Base-by-base conservation (phyloP, 2,329 filamentous ascomycete genomes). In the Claviceps sp. region DNA sequence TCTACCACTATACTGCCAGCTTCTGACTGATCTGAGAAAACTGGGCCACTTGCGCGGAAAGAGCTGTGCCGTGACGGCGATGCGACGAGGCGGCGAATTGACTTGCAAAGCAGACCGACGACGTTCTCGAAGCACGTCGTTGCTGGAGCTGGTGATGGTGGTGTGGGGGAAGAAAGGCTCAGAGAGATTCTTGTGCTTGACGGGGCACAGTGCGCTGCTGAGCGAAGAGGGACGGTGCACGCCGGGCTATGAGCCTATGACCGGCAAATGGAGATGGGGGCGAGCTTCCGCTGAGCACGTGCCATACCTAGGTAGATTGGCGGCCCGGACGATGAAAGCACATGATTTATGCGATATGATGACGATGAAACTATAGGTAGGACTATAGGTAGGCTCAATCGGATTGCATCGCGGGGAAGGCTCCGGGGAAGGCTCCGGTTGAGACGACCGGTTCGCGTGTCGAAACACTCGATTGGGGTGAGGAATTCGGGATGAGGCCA, bases 1-100 rank as follows among this genome's bases (percentile, higher is more conserved):
- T 34, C 30, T 34, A 11, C 88, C 91, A 96, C 96, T 50, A 14
- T 42, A 1, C 22, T 30, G 22, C n/a, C 18, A 14, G 24, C 30
- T 47, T 22, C 38, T 11, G n/a, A 8, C 37, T 11, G 30, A 20
- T 34, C 18, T 34, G 44, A 41, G 40, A 24, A n/a, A 22, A 49
- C 4, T 3, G 38, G 30, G 16, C 38, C 11, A 4, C 24, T 38
- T 41, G 51, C 5, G 41, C 18, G 4, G 7, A 43, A 14, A 14
- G 22, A 30, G 24, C n/a, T 24, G 8, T 34, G 16, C 37, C 14
- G 9, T 46, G 24, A 20, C 41, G 13, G 44, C 40, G 22, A 30
- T 34, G 24, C 7, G 51, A 18, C 41, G 42, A 50, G n/a, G 22
- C 41, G 7, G 37, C 51, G n/a, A 34, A 34, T 50, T 37, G 20